Evolutionary conservation across 148 eudicot genomes (phyloP), one percentile per base, ranked within the genome.

Genomic region (Camellia lanceoleosa): DNA sequence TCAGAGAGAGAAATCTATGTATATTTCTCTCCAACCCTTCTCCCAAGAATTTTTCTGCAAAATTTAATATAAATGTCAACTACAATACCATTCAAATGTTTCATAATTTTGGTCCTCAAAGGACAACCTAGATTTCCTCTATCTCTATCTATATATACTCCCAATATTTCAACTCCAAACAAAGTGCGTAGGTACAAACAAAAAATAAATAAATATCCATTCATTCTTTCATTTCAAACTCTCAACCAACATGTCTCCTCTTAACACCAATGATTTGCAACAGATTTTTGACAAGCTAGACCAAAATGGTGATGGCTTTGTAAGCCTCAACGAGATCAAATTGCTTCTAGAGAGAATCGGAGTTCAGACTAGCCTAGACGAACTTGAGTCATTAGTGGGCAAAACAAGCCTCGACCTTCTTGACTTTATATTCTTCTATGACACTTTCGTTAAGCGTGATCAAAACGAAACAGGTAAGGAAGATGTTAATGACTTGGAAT

Each of bases 241-340:
- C 7, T 49, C 23, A 42, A 77, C 44, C 68, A 75, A 65, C 79
- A 83, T 83, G 88, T 72, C 84, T 82, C 79, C 69, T 67, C 79
- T 82, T 55, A 84, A 71, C 78, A 15, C 73, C 16, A 38, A 61
- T 0, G 89, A 88, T 56, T 51, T 84, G 8, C 80, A 83, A 38
- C 78, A 80, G 18, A 84, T 90, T 18, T 90, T 90, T 77, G 66
- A 79, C 7, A 82, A 88, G 10, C 90, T 90, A 2, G 91, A 90
- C 81, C 73, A 76, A 59, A 86, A 90, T 67, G 71, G 81, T 1
- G 91, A 90, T 52, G 91, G 93, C 5, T 69, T 79, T 0, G 81
- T 90, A 79, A 90, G 87, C 80, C 73, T 88, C 3, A 87, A 87
- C 4, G 93, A 90, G 85, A 87, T 90, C 3, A 78, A 18, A 8